These are phyloP conservation scores for Omphalea diandra DNA, from an alignment of 441 rosid species.

Conservation along the genomic window DNA sequence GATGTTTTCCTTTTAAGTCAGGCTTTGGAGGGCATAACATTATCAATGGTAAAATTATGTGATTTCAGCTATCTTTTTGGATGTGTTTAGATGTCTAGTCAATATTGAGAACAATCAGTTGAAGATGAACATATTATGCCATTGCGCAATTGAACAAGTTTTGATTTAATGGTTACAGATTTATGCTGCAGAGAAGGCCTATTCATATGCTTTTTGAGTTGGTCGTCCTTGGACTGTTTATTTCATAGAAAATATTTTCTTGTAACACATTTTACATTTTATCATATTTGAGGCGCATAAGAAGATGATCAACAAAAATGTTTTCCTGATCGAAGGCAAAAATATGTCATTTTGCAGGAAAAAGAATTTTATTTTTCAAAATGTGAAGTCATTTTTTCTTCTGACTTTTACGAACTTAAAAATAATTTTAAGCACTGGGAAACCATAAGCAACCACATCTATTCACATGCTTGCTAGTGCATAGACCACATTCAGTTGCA, in stretches of 20 bases:
- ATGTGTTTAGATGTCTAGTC: constrained; percentile 9
- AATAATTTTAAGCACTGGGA: no score
- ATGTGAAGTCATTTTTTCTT: background rate
- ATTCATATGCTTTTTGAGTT: background rate
- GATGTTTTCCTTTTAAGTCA: constrained; percentile 97
- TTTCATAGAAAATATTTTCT: background rate
- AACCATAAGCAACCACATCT: background rate
- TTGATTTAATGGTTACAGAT: background rate
- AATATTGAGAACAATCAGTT: background rate
- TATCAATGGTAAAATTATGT: constrained; percentile 72
- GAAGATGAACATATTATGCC: constrained; percentile 3
- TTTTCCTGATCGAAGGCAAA: background rate
- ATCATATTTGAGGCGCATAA: background rate
- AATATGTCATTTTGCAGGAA: background rate
- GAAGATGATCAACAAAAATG: background rate
- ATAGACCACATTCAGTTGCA: background rate
- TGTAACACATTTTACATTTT: background rate
- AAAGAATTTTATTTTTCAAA: background rate
- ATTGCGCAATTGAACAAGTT: background rate
- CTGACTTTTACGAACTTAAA: background rate
- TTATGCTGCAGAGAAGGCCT: background rate
- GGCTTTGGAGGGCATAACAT: constrained; percentile 86
- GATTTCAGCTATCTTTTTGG: constrained; percentile 10
- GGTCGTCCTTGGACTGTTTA: background rate
- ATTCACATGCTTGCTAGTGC: background rate